A percentile compares a stretch with the other conserved stretches of the same genome.
Evolutionary conservation across 441 rosid species (phyloP).

Genomic region (Euphorbia celastroides): DNA sequence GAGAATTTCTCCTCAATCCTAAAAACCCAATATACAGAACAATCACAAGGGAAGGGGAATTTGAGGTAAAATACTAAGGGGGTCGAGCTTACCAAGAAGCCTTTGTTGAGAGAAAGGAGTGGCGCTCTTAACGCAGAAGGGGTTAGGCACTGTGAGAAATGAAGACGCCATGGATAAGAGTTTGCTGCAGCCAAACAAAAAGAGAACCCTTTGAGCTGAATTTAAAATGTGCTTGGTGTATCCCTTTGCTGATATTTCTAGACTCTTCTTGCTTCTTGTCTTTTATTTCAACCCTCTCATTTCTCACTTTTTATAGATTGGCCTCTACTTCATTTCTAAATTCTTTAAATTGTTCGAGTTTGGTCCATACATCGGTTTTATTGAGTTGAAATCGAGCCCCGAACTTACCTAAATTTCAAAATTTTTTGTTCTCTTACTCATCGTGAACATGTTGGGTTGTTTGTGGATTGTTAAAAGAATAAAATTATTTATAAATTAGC

Average conservation of each 20-base stretch:
- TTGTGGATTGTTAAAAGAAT: no score
- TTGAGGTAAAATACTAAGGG: background rate
- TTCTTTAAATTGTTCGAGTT: no score
- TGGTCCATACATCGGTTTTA: no score
- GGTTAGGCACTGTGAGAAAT: constrained; percentile 39
- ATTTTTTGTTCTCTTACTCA: no score
- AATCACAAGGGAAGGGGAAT: background rate
- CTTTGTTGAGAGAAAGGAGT: constrained; percentile 25
- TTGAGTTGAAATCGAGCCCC: no score
- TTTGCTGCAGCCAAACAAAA: background rate
- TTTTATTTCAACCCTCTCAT: background rate
- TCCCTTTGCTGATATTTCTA: background rate
- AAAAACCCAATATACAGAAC: background rate
- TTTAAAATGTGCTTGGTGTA: background rate
- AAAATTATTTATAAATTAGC: no score
- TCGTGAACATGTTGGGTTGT: no score
- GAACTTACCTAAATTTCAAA: no score
- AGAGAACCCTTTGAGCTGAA: background rate
- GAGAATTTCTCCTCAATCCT: constrained; percentile 42
- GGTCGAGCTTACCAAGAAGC: constrained; percentile 30
- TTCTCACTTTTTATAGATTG: background rate
- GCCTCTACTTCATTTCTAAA: background rate
- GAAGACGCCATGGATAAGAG: constrained; percentile 52
- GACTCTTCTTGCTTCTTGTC: background rate
- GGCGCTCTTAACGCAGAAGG: constrained; percentile 32